Evolutionary conservation across 1,139 yeast species (phyloP), one percentile per base, ranked within the genome.

Genomic region (Scheffersomyces illinoinensis): DNA sequence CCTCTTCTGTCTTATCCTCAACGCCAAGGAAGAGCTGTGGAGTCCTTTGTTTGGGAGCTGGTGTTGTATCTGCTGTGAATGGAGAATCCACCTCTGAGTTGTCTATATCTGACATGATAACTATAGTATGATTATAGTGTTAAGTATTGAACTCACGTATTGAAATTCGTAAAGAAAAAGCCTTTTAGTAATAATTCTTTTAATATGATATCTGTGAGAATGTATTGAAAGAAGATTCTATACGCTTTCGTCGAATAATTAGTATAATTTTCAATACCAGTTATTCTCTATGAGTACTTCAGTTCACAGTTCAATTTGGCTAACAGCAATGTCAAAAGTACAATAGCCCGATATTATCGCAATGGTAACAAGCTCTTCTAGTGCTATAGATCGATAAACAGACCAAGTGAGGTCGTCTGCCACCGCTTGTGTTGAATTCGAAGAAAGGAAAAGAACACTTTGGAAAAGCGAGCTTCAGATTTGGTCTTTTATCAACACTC

Each of bases 1-100:
- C 97, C 71, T 91, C 96, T n/a, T 76, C 78, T 0, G 96, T 89
- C 64, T 84, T 87, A 71, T 88, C 86, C 20, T 80, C 84, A 53
- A 77, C 81, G 56, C 83, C 82, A 5, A 69, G 65, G 66, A 82
- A 90, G 23, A 86, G 67, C 57, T 70, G 77, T 8, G 65, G 63
- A 17, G 62, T 56, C 10, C 43, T 48, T 47, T 49, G 43, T n/a
- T 43, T 43, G 12, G 59, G 57, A 5, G 52, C 56, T 14, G 61
- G 59, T 17, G 56, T 43, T 26, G 54, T 47, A 7, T 55, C 49
- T 5, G 59, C 52, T 8, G 59, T 54, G 52, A 23, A 26, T 19
- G 53, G 23, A 14, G 54, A 51, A 7, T 46, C 54, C 19, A 26
- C 51, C n/a, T 48, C 51, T 18, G 48, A 46, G 20, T 53, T 23